These are phyloP conservation scores for Glycine soja DNA, from an alignment of 306 rosid species.

Conservation along the genomic window DNA sequence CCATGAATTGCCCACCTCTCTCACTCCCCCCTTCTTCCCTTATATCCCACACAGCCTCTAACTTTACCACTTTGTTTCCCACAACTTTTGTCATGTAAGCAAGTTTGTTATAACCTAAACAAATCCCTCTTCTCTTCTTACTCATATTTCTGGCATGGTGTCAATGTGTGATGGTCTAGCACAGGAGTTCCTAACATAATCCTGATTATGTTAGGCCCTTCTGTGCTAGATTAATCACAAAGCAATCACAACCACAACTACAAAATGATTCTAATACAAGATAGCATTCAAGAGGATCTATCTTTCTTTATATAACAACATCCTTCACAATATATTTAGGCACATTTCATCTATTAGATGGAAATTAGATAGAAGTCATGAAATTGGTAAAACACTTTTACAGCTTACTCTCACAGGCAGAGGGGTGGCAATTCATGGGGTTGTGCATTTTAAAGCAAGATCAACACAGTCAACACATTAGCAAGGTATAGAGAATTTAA, in stretches of 20 bases:
- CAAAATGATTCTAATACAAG: slow-evolving; percentile 17
- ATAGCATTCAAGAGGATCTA: neutral
- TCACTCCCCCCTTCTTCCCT: neutral
- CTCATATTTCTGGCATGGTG: too few relatives aligned
- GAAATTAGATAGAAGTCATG: neutral
- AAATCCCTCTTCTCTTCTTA: neutral
- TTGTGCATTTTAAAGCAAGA: slow-evolving; percentile 9
- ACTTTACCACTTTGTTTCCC: neutral
- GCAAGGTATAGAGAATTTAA: neutral
- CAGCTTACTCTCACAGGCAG: slow-evolving; percentile 23
- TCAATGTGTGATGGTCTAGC: neutral
- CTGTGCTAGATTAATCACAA: neutral
- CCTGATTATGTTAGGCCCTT: too few relatives aligned
- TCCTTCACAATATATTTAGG: slow-evolving; percentile 12
- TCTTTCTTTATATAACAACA: slow-evolving; percentile 5
- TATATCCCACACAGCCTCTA: neutral
- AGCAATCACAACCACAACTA: neutral
- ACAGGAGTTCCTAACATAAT: neutral
- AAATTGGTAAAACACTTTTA: neutral
- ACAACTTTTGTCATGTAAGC: neutral
- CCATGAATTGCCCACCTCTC: neutral
- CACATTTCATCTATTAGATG: neutral
- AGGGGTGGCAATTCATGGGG: neutral
- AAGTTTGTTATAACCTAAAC: neutral
- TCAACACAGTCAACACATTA: neutral